Conservation (phyloP, 768 basidiomycete genomes). For the Suillus placidus region DNA sequence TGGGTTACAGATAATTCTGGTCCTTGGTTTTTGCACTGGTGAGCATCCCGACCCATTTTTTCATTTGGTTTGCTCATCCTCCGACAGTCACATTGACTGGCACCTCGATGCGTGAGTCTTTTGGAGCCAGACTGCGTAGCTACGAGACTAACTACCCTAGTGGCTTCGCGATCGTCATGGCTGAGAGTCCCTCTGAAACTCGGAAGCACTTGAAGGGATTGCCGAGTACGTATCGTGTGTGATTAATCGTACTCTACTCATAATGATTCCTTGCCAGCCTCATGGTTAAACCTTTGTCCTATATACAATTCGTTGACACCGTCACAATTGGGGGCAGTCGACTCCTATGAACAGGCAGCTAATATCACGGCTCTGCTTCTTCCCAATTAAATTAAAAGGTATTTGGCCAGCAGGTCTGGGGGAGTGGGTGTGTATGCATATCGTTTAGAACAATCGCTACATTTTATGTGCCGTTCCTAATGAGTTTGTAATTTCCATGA, state of each 20-base stretch:
- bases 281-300: slow-evolving; percentile 30
- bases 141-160: slow-evolving; percentile 12
- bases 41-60: neutral
- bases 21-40: slow-evolving; percentile 53
- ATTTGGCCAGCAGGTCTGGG: neutral
- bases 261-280: slow-evolving; percentile 11
- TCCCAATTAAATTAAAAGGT: slow-evolving; percentile 13
- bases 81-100: slow-evolving; percentile 34
- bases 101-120: slow-evolving; percentile 27
- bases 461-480: neutral
- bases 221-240: slow-evolving; percentile 16
- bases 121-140: neutral
- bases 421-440: neutral
- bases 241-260: neutral
- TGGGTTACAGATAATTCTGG: slow-evolving; percentile 68
- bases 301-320: slow-evolving; percentile 21
- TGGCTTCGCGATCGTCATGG: slow-evolving; percentile 32
- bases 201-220: slow-evolving; percentile 16
- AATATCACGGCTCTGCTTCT: slow-evolving; percentile 23
- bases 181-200: slow-evolving; percentile 24
- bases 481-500: neutral
- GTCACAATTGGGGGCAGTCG: slow-evolving; percentile 25
- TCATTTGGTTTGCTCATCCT: slow-evolving; percentile 8
- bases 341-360: slow-evolving; percentile 21
- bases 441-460: neutral